Evolutionary conservation across 805 yeast species (phyloP), one percentile per base, ranked within the genome.

Genomic region (Cyberlindnera xylosilytica): DNA sequence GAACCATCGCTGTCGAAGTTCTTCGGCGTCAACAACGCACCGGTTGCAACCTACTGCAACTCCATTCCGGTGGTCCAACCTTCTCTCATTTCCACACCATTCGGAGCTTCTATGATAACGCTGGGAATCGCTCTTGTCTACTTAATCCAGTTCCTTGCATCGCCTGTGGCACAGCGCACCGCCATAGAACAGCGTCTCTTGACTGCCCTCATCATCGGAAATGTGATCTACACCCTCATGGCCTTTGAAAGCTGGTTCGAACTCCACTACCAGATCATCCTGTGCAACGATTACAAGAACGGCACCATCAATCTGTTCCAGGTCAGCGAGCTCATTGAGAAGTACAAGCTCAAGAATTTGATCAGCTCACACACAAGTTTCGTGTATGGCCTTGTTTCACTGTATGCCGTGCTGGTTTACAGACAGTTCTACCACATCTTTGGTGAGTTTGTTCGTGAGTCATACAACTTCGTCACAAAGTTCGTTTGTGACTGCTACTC

Each of bases 281-380:
- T 54, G 17, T 58, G 62, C 42, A 58, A 58, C 40, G 59, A 58
- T 15, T 58, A 55, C 44, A 58, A 56, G 39, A 56, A 56, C 30
- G 62, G 62, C 1, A 23, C 33, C 5, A 34, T 48, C n/a, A 56
- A 51, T 26, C 18, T 58, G 19, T 58, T 49, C 38, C 57, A 55
- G 34, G 52, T 55, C 11, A 43, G 56, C 32, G 55, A 49, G 22
- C 34, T 51, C 20, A 39, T 58, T 24, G 58, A 58, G 34, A 37
- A 30, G 4, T 53, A 51, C 38, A 53, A 34, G 19, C 32, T 56
- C 28, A 18, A n/a, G 1, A 47, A 49, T 23, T 10, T 49, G 19
- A 7, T 52, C 6, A 2, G 7, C 3, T 3, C 26, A 3, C 22
- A 28, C 31, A 13, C 20, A 17, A 12, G 32, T 7, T 42, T 45